Base-by-base conservation (phyloP, 495 filamentous ascomycete genomes). In the Massariosphaeria phaeospora region DNA sequence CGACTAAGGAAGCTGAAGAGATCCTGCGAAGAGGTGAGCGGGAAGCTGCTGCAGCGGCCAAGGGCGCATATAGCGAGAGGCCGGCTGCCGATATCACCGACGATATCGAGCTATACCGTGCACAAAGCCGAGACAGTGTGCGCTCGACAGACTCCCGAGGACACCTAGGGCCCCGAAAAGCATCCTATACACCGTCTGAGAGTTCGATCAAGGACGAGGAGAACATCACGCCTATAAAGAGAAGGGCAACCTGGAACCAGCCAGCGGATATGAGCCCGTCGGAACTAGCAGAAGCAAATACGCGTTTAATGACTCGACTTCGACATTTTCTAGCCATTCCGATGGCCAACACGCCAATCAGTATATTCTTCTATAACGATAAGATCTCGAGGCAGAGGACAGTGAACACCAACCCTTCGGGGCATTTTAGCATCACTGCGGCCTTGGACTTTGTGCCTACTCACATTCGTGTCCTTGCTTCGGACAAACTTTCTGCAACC, bases 291-390 rank as follows among this genome's bases (percentile, higher is more conserved):
- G 70, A 84, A 42, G 89, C 91, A 5, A 96, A 99, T 65, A 76
- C 81, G 1, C 85, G 91, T 64, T 74, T 99, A 10, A 88, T 95
- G 82, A 82, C 87, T 38, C 76, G 93, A 50, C 75, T 97, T 11
- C 84, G 81, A 27, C 93, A 94, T 10, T 99, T 99, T 63, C 73
- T 97, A 69, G 85, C 86, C 0, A 89, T 81, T 23, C 89, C 93
- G 0, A 69, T 91, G 48, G 75, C 80, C 3, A 78, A 82, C 36
- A 73, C 79, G 27, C 81, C 88, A 2, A 83, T 99, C 23, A 96
- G 89, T 1, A 73, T 93, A 1, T 96, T 96, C 72, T 95, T 97
- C 71, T 97, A 89, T 72, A 89, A 95, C 53, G 81, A 91, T 20
- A 65, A 76, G 2, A 70, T 78, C 31, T 93, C 91, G 17, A 83